phyloP scores from a whole-genome alignment of 768 basidiomycete genomes.

The Grammothele lineata region DNA sequence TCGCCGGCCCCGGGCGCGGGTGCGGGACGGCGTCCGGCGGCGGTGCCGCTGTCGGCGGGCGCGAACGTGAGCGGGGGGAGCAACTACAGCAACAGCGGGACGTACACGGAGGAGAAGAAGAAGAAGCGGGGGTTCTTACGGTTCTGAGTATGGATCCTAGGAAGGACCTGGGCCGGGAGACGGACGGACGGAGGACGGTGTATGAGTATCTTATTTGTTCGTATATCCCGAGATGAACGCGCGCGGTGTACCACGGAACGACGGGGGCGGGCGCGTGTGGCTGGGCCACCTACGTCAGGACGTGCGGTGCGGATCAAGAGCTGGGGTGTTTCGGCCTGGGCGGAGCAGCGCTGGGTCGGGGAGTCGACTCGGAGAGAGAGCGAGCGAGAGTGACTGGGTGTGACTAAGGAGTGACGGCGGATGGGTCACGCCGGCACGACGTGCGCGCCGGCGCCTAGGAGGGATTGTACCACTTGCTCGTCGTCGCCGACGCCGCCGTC shows the following conservation, averaged over 20 bases:
- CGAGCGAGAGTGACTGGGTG: no score
- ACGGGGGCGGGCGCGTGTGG: no score
- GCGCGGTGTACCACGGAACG: constrained; percentile 9
- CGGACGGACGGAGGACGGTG: no score
- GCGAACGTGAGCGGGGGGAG: constrained; percentile 36
- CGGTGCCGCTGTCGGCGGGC: constrained; percentile 46
- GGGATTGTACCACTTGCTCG: constrained; percentile 11
- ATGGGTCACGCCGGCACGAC: no score
- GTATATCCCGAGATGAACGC: constrained; percentile 8
- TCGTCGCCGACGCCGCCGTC: constrained; percentile 8
- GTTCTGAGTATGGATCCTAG: no score
- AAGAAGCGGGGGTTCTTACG: constrained; percentile 73
- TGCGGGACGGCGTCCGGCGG: constrained; percentile 29
- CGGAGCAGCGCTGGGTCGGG: no score
- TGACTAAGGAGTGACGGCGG: no score
- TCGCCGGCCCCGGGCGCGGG: constrained; percentile 25
- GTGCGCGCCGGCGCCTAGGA: constrained; percentile 12
- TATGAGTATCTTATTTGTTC: constrained; percentile 15
- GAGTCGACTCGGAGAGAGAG: not conserved
- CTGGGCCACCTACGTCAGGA: no score
- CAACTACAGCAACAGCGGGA: constrained; percentile 13
- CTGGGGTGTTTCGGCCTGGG: no score
- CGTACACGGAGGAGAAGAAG: constrained; percentile 53
- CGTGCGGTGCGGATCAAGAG: no score
- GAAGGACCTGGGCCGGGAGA: not conserved